phyloP scores from a whole-genome alignment of 2,329 filamentous ascomycete genomes.

The Hymenoscyphus fraxineus region DNA sequence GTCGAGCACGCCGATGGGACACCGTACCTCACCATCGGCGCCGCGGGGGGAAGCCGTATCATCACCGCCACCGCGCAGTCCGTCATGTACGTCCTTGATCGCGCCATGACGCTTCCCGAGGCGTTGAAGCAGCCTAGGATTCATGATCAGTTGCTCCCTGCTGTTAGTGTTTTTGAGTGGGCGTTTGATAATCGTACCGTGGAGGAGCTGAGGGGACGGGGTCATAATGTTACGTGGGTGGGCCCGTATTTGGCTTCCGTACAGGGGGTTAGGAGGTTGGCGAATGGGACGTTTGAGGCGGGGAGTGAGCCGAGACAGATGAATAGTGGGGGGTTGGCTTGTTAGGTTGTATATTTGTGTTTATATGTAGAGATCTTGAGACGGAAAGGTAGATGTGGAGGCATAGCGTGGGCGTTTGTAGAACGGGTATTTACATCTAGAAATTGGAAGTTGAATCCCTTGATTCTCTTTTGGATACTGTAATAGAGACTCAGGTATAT shows the following conservation, averaged over 20 bases:
- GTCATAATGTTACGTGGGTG: slow-evolving; percentile 71
- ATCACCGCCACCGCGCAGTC: slow-evolving; percentile 75
- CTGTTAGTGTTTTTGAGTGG: slow-evolving; percentile 64
- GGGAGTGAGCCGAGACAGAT: slow-evolving; percentile 71
- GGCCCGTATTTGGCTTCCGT: slow-evolving; percentile 61
- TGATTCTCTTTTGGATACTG: too few species aligned
- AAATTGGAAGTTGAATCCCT: too few species aligned
- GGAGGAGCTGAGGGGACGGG: slow-evolving; percentile 57
- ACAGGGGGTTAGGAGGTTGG: slow-evolving; percentile 61
- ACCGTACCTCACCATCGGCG: slow-evolving; percentile 67
- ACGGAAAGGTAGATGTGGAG: too few species aligned
- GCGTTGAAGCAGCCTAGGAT: slow-evolving; percentile 66
- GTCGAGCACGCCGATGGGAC: slow-evolving; percentile 62
- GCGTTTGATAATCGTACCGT: slow-evolving; percentile 62
- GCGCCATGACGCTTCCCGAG: slow-evolving; percentile 52
- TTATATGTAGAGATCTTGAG: too few species aligned
- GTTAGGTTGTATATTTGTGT: background rate
- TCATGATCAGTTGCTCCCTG: slow-evolving; percentile 79
- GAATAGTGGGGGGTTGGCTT: slow-evolving; percentile 57
- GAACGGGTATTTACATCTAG: too few species aligned
- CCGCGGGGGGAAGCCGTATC: slow-evolving; percentile 79
- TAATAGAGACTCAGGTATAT: too few species aligned
- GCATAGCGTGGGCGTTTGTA: too few species aligned
- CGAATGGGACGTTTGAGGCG: slow-evolving; percentile 70
- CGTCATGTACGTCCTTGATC: slow-evolving; percentile 69